phyloP scores from a whole-genome alignment of 2,329 filamentous ascomycete genomes.

The Cercospora sesami region DNA sequence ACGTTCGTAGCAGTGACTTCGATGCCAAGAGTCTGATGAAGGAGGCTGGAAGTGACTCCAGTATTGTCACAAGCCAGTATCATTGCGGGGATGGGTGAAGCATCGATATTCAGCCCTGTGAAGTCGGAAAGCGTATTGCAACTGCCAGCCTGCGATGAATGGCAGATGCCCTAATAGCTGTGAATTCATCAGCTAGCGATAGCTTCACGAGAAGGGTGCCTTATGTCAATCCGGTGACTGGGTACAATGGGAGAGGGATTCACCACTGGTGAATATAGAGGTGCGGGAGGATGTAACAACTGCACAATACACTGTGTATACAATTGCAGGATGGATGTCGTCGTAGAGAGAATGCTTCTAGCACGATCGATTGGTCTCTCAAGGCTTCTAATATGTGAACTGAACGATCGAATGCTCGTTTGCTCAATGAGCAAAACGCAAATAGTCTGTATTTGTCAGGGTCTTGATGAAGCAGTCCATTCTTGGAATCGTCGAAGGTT shows the following conservation, averaged over 20 bases:
- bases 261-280: background rate
- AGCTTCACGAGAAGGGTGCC: background rate
- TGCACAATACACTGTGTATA: background rate
- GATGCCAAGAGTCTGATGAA: background rate
- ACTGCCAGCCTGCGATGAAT: background rate
- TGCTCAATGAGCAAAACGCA: background rate
- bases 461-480: background rate
- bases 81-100: background rate
- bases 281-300: background rate
- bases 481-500: background rate
- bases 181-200: background rate
- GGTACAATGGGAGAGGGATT: background rate
- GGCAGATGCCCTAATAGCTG: background rate
- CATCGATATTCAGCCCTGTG: background rate
- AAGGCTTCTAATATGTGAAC: background rate
- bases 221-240: background rate
- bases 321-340: background rate
- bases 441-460: background rate
- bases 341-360: background rate
- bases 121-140: background rate
- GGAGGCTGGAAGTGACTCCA: background rate
- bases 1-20: background rate
- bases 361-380: background rate
- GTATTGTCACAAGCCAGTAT: background rate
- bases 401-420: background rate